Evolutionary conservation across 169 alveolate genomes (phyloP).

Genomic region (Eimeria brunetti): DNA sequence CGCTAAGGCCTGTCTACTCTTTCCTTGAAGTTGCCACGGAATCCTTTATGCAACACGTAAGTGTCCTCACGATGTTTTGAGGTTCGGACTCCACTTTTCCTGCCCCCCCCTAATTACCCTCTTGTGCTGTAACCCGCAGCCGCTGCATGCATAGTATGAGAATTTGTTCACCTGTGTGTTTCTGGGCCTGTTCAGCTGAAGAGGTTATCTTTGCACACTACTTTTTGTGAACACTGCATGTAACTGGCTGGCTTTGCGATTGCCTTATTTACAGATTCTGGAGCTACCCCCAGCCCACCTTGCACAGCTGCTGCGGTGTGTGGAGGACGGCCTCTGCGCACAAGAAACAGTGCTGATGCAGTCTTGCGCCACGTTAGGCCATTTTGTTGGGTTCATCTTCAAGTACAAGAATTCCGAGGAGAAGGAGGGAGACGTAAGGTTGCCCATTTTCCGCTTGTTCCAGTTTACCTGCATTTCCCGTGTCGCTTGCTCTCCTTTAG

Average conservation of each 20-base stretch:
- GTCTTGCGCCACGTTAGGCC: slow-evolving; percentile 83
- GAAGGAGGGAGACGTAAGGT: slow-evolving; percentile 74
- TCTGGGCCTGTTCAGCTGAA: neutral
- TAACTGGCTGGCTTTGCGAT: neutral
- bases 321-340: slow-evolving; percentile 85
- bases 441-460: neutral
- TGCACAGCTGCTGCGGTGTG: slow-evolving; percentile 82
- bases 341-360: slow-evolving; percentile 84
- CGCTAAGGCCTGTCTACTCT: slow-evolving; percentile 91
- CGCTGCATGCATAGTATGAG: neutral
- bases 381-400: slow-evolving; percentile 79
- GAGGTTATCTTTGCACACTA: neutral
- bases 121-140: neutral
- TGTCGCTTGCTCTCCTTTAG: neutral
- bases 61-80: neutral
- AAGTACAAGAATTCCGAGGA: slow-evolving; percentile 64
- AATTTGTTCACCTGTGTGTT: neutral
- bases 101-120: neutral
- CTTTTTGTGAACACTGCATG: neutral
- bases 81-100: neutral
- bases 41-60: slow-evolving; percentile 89
- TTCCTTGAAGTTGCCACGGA: slow-evolving; percentile 93
- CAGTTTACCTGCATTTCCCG: neutral
- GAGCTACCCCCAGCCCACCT: slow-evolving; percentile 77
- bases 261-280: slow-evolving; percentile 61